Percentiles rank a stretch among this genome's conserved stretches.
Conservation (phyloP, 2,329 filamentous ascomycete species). For the Aspergillus melleus region DNA sequence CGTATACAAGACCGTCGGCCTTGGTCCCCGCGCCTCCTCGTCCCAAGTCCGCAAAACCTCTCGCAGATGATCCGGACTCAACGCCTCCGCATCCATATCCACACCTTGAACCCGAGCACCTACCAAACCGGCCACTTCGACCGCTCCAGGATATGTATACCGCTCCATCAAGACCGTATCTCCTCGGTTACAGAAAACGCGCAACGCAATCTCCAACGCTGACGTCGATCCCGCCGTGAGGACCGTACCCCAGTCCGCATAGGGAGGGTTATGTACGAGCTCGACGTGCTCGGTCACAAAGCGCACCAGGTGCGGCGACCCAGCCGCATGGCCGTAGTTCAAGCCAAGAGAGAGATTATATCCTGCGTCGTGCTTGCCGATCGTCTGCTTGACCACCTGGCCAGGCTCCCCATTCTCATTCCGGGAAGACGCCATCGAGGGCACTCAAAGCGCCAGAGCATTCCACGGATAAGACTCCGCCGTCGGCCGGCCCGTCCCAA, state of each 20-base stretch:
- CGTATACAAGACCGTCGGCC: neutral
- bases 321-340: neutral
- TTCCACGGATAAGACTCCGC: too few relatives aligned
- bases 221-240: neutral
- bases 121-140: neutral
- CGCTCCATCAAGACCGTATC: neutral
- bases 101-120: neutral
- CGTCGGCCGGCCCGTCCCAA: too few relatives aligned
- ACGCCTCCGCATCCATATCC: neutral
- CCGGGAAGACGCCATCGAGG: too few relatives aligned
- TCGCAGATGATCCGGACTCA: neutral
- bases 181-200: neutral
- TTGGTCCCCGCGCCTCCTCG: neutral
- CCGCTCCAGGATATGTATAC: neutral
- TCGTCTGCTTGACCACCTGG: neutral
- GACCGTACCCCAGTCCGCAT: neutral
- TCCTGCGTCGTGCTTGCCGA: neutral
- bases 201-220: neutral
- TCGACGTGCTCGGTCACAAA: neutral
- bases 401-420: too few relatives aligned
- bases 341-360: neutral
- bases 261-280: neutral
- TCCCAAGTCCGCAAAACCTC: neutral
- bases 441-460: too few relatives aligned
- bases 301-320: neutral